Base-by-base conservation (phyloP, 1,284 basidiomycete genomes). In the Tilletia horrida region DNA sequence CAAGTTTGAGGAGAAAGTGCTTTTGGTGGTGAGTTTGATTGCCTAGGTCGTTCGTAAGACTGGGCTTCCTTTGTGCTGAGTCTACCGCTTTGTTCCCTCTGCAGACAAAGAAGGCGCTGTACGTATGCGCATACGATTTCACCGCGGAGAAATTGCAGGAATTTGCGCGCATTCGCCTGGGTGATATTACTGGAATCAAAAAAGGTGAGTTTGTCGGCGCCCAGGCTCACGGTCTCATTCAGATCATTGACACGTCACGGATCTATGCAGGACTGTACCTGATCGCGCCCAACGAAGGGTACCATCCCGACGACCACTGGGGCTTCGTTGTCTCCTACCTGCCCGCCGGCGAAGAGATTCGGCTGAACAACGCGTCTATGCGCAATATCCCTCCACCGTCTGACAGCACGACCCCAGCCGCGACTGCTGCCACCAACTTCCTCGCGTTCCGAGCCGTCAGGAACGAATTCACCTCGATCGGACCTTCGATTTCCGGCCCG, bases 1-100 rank as follows among this genome's bases (percentile, higher is more conserved):
- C 18, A 76, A 75, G 61, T 69, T 78, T 11, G 93, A 96, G 83
- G 94, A 97, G 85, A 97, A 97, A 81, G 88, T 97, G 2, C 74
- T 97, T 8, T 84, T 98, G 0, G 81, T 98, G 3, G 50, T 52
- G 50, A 52, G 50, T 52, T n/a, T n/a, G n/a, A n/a, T n/a, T n/a
- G n/a, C n/a, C n/a, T n/a, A n/a, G 44, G 13, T n/a, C n/a, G n/a
- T n/a, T n/a, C n/a, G n/a, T n/a, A n/a, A n/a, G n/a, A n/a, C n/a
- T n/a, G n/a, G n/a, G n/a, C n/a, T n/a, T n/a, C n/a, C n/a, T n/a
- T n/a, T n/a, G 11, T 40, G 35, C 35, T 40, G 11, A 40, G 35
- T 40, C 35, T 6, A 40, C 11, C 4, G 11, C 4, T 40, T 40
- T 40, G 35, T 11, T 40, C 35, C 35, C 48, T n/a, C 48, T 55